Base-by-base conservation (phyloP, 2,329 filamentous ascomycete species). In the Aspergillus calidoustus region DNA sequence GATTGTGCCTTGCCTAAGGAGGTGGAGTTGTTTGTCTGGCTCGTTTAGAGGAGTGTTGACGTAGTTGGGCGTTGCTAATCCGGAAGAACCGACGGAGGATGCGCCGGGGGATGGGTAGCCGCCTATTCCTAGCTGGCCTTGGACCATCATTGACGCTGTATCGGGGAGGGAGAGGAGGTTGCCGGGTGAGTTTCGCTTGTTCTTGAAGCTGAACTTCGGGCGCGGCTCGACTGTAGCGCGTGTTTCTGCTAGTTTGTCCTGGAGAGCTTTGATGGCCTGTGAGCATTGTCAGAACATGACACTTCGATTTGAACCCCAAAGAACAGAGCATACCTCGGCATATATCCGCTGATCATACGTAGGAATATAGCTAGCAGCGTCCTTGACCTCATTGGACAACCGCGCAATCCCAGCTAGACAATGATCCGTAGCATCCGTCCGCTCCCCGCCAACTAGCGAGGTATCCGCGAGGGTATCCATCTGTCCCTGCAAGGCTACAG, bases 331-430 rank as follows among this genome's bases (percentile, higher is more conserved):
- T 77, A 93, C 91, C 80, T 93, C 88, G 48, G 89, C 86, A 73
- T 97, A 98, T 25, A 90, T 89, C 68, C 91, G 87, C 75, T 95
- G 92, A 71, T 98, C 95, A 74, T 97, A 96, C 7, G 92, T 88
- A 3, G 95, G 93, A 17, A 97, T 87, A 68, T 89, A 92, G 59
- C 89, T 88, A 1, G 90, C 87, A 0, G 91, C 91, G 77, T 97
- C 93, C 67, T 91, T 89, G 44, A 97, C 91, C 69, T 95, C 89
- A 66, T 90, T 90, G 1, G 92, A 93, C 17, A 98, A 84, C 60
- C 87, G 86, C 31, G 91, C 89, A 70, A 98, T 95, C 64, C 87
- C 87, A 17, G 90, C 88, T 15, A 96, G 84, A 67, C 93, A 90
- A 70, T 91, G 86, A 68, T 97, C 93, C 51, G 91, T 87, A 55